Evolutionary conservation across 805 yeast species (phyloP).

Genomic region (Candida oleophila): DNA sequence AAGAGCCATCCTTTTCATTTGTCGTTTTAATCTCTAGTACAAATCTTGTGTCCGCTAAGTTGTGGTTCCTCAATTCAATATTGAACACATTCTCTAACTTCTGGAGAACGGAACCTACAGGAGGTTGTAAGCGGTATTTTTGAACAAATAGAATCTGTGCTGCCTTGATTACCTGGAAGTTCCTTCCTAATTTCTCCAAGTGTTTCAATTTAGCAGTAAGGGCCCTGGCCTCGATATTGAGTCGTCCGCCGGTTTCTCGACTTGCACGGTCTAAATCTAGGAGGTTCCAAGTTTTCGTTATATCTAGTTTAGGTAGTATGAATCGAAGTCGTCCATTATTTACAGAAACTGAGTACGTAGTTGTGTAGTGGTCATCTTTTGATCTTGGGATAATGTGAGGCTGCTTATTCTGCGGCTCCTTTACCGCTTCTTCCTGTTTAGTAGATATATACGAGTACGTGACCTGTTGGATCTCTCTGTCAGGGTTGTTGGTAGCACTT

Average conservation of each 20-base stretch:
- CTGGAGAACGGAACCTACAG: background rate
- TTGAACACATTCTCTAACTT: background rate
- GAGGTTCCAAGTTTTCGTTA: background rate
- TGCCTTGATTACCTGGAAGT: background rate
- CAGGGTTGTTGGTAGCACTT: background rate
- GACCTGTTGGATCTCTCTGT: background rate
- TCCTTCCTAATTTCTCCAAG: background rate
- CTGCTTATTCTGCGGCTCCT: no score
- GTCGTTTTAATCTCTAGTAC: background rate
- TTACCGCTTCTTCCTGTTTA: background rate
- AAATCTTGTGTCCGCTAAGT: background rate
- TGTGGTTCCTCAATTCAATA: conserved; percentile 2
- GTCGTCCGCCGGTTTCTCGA: background rate
- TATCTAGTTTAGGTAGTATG: background rate
- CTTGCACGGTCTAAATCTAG: background rate
- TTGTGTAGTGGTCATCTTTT: background rate
- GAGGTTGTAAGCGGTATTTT: conserved; percentile 1
- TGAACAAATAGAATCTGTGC: conserved; percentile 4
- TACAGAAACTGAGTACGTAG: background rate
- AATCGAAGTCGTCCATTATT: background rate
- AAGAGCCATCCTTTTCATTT: background rate
- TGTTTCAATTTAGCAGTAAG: background rate
- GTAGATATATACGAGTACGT: background rate
- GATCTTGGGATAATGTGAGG: no score
- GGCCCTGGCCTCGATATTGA: background rate